Percentiles rank a stretch among this genome's conserved stretches.
Conservation (phyloP, 108 stramenopile species). For the Skeletonema menzelii region DNA sequence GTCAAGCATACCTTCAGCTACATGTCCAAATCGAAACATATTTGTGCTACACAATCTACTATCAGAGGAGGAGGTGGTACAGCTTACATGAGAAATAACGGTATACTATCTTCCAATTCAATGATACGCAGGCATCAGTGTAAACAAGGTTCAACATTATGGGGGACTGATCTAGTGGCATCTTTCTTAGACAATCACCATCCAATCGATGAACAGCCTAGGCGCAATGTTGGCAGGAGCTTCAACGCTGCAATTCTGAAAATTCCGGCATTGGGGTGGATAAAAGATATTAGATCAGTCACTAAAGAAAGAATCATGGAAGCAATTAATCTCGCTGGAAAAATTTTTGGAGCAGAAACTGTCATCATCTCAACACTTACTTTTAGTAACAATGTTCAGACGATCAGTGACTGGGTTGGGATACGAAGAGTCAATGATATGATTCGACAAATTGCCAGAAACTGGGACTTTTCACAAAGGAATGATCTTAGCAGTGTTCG, state of each 20-base stretch:
- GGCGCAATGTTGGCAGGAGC: neutral
- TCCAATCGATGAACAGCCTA: neutral
- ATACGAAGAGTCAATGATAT: conserved; percentile 22
- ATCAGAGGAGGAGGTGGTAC: conserved; percentile 1
- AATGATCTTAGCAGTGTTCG: conserved; percentile 7
- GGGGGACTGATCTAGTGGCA: neutral
- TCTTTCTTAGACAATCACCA: neutral
- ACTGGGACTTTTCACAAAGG: neutral
- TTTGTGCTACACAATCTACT: neutral
- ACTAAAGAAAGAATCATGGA: conserved; percentile 19
- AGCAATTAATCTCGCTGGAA: conserved; percentile 10
- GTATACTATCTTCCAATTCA: neutral
- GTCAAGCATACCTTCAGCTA: conserved; percentile 11
- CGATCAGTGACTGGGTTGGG: conserved; percentile 13
- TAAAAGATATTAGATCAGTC: conserved; percentile 8
- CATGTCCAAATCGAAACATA: neutral
- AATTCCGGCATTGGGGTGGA: conserved; percentile 22
- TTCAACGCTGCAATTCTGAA: conserved; percentile 14
- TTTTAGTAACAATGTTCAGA: conserved; percentile 32
- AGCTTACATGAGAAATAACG: neutral
- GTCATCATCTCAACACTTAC: conserved; percentile 18
- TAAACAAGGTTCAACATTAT: neutral
- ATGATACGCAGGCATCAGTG: neutral
- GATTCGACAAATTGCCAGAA: conserved; percentile 21
- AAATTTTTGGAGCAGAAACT: conserved; percentile 11